These are phyloP conservation scores for Rhynchosporium agropyri DNA, from an alignment of 2,329 filamentous ascomycete genomes.

Conservation along the genomic window DNA sequence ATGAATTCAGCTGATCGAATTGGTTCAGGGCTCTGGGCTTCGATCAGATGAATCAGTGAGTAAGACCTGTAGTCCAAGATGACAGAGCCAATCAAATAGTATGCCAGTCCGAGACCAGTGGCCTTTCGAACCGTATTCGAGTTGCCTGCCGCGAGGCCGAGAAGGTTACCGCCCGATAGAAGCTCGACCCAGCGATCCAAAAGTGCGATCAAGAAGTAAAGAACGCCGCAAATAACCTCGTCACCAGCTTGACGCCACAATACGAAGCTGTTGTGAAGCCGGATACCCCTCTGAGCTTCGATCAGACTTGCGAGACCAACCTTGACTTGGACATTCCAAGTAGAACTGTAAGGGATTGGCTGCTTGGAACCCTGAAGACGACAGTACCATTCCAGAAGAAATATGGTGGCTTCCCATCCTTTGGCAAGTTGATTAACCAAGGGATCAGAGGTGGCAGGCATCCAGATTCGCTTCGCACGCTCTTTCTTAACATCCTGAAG, in stretches of 20 bases:
- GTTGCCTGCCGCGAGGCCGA: background rate
- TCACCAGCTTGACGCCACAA: conserved; percentile 18
- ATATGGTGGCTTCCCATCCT: conserved; percentile 18
- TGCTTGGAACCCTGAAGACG: conserved; percentile 17
- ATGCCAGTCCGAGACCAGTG: conserved; percentile 11
- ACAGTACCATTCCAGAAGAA: conserved; percentile 18
- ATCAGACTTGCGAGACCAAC: conserved; percentile 18
- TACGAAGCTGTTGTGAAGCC: conserved; percentile 16
- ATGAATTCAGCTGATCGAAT: conserved; percentile 14
- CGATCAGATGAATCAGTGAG: conserved; percentile 1
- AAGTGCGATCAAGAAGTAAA: conserved; percentile 16
- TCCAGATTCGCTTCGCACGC: background rate
- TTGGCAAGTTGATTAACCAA: conserved; percentile 10
- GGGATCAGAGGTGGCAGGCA: conserved; percentile 4
- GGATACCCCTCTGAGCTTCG: conserved; percentile 16
- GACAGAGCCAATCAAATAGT: conserved; percentile 17
- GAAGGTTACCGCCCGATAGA: conserved; percentile 9
- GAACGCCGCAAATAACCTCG: conserved; percentile 16
- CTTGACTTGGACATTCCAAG: conserved; percentile 20
- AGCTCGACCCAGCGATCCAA: conserved; percentile 17
- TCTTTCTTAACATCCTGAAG: conserved; percentile 17
- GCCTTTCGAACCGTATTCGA: conserved; percentile 2
- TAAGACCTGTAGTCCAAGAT: conserved; percentile 13
- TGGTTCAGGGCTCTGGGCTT: conserved; percentile 6
- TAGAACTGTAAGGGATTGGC: conserved; percentile 16